Base-by-base conservation (phyloP, 2,329 filamentous ascomycete species). In the Trichoderma polysporum region DNA sequence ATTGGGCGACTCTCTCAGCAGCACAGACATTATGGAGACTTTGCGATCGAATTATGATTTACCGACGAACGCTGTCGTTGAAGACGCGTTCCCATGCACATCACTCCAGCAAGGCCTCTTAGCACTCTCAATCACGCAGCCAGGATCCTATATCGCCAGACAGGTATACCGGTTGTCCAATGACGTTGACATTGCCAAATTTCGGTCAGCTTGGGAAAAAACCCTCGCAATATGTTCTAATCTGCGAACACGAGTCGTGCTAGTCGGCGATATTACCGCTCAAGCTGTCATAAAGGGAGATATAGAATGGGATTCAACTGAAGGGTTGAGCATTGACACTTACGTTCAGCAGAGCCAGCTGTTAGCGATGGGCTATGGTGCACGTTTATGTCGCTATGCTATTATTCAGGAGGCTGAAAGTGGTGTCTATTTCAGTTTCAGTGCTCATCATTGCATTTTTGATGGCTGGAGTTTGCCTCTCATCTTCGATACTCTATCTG, bases 51-150 rank as follows among this genome's bases (percentile, higher is more conserved):
- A 39, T 3, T 62, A 47, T 22, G 25, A 13, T 4, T 31, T 62
- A 8, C 31, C 49, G 35, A 7, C 4, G 22, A 13, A 29, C 7
- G 15, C 15, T 7, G 17, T 29, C 13, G 31, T 69, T 75, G 62
- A 68, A 22, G 64, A 68, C 47, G 52, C 35, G 2, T 81, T 77
- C 45, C 79, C 79, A 6, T 79, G 76, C 71, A 76, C 78, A 13
- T 72, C 75, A 4, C 70, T 80, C 3, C 79, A 81, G 59, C 77
- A 78, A 68, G 78, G 76, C 3, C 73, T 81, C 1, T 71, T 81
- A 29, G 74, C 77, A 0, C 70, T 79, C 2, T 73, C 78, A 2
- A 71, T 69, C 37, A 73, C 56, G 72, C 37, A 71, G 74, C 15
- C 57, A 63, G 6, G 78, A 73, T 5, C 17, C 7, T 68, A 52